Conservation (phyloP, 805 yeast species). For the Spathaspora gorwiae region DNA sequence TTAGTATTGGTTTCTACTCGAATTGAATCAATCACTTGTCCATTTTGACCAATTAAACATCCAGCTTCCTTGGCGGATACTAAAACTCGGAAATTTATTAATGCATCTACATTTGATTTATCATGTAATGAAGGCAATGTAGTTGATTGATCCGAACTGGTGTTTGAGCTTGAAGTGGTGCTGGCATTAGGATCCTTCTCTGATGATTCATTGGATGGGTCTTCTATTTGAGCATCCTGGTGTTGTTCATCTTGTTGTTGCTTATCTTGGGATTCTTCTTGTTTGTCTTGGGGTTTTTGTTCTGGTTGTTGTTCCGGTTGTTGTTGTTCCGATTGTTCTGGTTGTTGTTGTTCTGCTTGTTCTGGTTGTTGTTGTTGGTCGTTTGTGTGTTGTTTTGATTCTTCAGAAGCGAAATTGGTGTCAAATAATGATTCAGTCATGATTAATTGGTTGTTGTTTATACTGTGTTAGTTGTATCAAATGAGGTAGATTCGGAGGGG, state of each 20-base stretch:
- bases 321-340: background rate
- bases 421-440: slow-evolving; percentile 34
- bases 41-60: slow-evolving; percentile 82
- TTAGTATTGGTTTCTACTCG: slow-evolving; percentile 73
- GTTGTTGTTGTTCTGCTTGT: background rate
- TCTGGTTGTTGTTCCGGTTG: background rate
- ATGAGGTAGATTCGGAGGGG: too few relatives aligned
- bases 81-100: slow-evolving; percentile 48
- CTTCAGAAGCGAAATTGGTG: slow-evolving; percentile 21
- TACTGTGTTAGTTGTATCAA: too few relatives aligned
- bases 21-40: slow-evolving; percentile 69
- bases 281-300: background rate
- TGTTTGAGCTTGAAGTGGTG: background rate
- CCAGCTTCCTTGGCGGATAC: slow-evolving; percentile 87
- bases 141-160: slow-evolving; percentile 9
- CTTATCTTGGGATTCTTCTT: background rate
- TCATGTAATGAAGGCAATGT: slow-evolving; percentile 25
- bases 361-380: slow-evolving; percentile 1
- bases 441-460: background rate
- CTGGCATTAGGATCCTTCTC: background rate
- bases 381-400: slow-evolving; percentile 1
- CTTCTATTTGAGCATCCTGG: background rate
- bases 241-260: background rate
- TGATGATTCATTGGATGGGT: background rate
- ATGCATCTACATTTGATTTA: slow-evolving; percentile 23